phyloP scores from a whole-genome alignment of 257 asterid species.

The Striga asiatica region DNA sequence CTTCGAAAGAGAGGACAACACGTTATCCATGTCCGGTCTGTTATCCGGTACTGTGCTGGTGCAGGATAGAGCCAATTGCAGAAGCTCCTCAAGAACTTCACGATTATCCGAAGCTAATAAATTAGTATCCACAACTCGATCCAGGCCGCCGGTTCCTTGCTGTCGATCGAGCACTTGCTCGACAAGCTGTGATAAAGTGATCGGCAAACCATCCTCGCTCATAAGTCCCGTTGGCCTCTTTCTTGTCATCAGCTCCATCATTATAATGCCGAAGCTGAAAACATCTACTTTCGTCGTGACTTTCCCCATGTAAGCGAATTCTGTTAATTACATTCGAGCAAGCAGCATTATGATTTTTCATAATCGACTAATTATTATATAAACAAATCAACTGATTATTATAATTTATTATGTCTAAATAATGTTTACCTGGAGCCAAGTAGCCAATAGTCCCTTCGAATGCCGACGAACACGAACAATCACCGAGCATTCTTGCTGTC shows the following conservation, averaged over 20 bases:
- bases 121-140: conserved; percentile 41
- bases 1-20: conserved; percentile 40
- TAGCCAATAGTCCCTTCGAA: conserved; percentile 91
- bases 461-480: conserved; percentile 47
- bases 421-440: conserved; percentile 66
- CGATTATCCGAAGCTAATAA: conserved; percentile 29
- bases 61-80: conserved; percentile 60
- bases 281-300: conserved; percentile 69
- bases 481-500: conserved; percentile 66
- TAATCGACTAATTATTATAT: not conserved
- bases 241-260: conserved; percentile 63
- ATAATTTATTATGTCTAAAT: no score
- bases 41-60: conserved; percentile 44
- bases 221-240: conserved; percentile 64
- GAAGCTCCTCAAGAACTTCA: conserved; percentile 42
- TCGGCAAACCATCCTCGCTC: conserved; percentile 39
- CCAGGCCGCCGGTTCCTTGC: conserved; percentile 29
- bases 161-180: conserved; percentile 35
- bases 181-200: conserved; percentile 57
- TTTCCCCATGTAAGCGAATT: conserved; percentile 71
- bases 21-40: conserved; percentile 64
- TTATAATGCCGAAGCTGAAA: conserved; percentile 71
- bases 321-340: conserved; percentile 25
- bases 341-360: not conserved
- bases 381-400: not conserved